Evolutionary conservation across 768 basidiomycete genomes (phyloP).

Genomic region (Crassisporium funariophilum): DNA sequence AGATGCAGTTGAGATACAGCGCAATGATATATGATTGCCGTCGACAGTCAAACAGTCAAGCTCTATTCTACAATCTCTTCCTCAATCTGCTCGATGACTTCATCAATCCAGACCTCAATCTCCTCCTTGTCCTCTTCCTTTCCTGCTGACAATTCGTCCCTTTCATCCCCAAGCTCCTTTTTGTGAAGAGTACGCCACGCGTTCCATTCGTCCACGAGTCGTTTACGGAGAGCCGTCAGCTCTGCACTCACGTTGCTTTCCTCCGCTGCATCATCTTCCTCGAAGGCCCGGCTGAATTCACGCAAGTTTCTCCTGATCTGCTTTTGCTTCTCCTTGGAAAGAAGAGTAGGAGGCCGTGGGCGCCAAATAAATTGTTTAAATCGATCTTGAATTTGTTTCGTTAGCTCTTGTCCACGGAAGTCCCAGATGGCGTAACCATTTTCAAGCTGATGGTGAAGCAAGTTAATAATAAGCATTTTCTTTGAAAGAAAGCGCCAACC

Average conservation of each 20-base stretch:
- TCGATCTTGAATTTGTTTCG: slow-evolving; percentile 84
- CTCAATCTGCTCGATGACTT: slow-evolving; percentile 90
- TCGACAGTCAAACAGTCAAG: too few species aligned
- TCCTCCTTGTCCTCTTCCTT: slow-evolving; percentile 71
- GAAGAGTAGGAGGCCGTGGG: slow-evolving; percentile 86
- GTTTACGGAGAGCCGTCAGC: slow-evolving; percentile 84
- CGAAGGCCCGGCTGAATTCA: slow-evolving; percentile 89
- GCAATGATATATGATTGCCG: neutral
- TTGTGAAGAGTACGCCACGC: slow-evolving; percentile 85
- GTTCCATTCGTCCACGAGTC: slow-evolving; percentile 98
- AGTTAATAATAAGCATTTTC: neutral
- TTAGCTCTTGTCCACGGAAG: slow-evolving; percentile 95
- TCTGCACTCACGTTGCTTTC: slow-evolving; percentile 95
- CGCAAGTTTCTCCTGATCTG: slow-evolving; percentile 85
- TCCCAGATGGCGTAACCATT: slow-evolving; percentile 98
- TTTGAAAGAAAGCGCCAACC: slow-evolving; percentile 43
- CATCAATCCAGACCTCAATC: slow-evolving; percentile 93
- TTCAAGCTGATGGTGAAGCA: slow-evolving; percentile 65
- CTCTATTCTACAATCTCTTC: slow-evolving; percentile 66
- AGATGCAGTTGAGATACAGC: too few species aligned
- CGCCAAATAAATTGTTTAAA: slow-evolving; percentile 99
- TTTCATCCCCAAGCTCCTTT: slow-evolving; percentile 63
- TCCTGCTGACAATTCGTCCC: slow-evolving; percentile 39
- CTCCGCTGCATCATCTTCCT: slow-evolving; percentile 96
- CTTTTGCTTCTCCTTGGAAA: slow-evolving; percentile 87